phyloP scores from a whole-genome alignment of 805 yeast species.

The Metschnikowia shivogae region DNA sequence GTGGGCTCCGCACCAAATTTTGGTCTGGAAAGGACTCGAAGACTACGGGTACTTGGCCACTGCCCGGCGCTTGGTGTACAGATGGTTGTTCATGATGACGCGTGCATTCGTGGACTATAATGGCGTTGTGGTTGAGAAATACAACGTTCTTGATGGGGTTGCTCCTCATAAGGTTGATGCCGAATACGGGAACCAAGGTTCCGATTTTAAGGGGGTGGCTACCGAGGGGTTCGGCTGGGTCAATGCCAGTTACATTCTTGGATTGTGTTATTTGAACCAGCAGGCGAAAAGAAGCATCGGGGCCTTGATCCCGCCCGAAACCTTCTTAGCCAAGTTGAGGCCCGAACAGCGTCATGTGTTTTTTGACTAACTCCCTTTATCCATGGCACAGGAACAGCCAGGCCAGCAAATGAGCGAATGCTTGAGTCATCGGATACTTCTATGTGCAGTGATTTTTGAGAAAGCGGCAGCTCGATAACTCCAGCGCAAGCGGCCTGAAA shows the following conservation, averaged over 20 bases:
- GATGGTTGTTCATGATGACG: constrained; percentile 90
- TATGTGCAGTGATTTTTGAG: no score
- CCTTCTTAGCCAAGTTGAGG: constrained; percentile 47
- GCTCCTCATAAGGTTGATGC: constrained; percentile 92
- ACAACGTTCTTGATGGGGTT: constrained; percentile 77
- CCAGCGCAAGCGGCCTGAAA: no score
- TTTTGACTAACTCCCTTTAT: background rate
- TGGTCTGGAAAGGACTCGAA: constrained; percentile 84
- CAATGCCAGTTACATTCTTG: constrained; percentile 77
- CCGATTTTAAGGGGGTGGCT: constrained; percentile 87
- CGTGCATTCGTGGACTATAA: constrained; percentile 87
- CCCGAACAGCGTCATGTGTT: background rate
- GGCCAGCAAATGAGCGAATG: no score
- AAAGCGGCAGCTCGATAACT: no score
- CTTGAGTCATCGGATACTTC: no score
- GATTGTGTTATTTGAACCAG: constrained; percentile 60
- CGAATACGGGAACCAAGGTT: constrained; percentile 95
- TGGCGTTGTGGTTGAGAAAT: constrained; percentile 94
- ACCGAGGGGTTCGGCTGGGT: constrained; percentile 99
- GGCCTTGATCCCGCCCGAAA: constrained; percentile 67
- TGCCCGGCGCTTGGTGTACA: constrained; percentile 67
- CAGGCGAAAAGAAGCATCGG: constrained; percentile 77
- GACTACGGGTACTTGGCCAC: constrained; percentile 65
- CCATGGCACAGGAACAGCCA: background rate
- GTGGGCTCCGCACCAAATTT: constrained; percentile 97